Conservation (phyloP, 2,329 filamentous ascomycete species). For the Nigrograna mackinnonii region DNA sequence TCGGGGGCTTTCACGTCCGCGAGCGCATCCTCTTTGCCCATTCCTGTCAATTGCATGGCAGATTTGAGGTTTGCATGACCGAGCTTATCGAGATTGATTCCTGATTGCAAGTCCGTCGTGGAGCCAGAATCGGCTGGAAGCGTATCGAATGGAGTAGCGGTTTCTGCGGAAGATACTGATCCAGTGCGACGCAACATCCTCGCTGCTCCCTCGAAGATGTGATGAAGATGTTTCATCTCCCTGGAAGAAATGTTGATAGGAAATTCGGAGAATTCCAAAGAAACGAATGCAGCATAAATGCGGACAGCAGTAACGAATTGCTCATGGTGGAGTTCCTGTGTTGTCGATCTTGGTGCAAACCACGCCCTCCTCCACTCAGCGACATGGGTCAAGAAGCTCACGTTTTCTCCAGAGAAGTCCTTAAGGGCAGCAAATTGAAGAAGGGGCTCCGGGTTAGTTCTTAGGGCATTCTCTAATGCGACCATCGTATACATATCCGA, state of each 20-base stretch:
- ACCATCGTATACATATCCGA: slow-evolving; percentile 38
- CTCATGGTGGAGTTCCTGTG: slow-evolving; percentile 22
- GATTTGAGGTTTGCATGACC: slow-evolving; percentile 32
- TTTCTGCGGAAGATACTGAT: slow-evolving; percentile 20
- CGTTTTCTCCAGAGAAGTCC: slow-evolving; percentile 39
- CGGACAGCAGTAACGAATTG: slow-evolving; percentile 33
- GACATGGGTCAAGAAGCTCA: slow-evolving; percentile 38
- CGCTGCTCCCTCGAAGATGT: slow-evolving; percentile 28
- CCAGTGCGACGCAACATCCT: slow-evolving; percentile 16
- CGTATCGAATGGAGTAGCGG: slow-evolving; percentile 32
- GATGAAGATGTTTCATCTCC: slow-evolving; percentile 29
- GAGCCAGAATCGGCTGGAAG: slow-evolving; percentile 19
- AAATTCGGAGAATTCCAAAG: slow-evolving; percentile 36
- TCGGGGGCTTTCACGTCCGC: slow-evolving; percentile 23
- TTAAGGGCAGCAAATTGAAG: slow-evolving; percentile 36
- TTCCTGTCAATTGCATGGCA: slow-evolving; percentile 21
- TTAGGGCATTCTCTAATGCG: slow-evolving; percentile 34
- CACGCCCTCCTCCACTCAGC: slow-evolving; percentile 37
- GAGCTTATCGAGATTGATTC: slow-evolving; percentile 25
- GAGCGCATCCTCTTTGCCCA: slow-evolving; percentile 19
- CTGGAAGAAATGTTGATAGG: slow-evolving; percentile 37
- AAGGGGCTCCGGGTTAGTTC: slow-evolving; percentile 31
- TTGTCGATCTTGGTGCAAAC: slow-evolving; percentile 23
- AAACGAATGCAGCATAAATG: slow-evolving; percentile 39
- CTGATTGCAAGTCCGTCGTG: slow-evolving; percentile 16